Base-by-base conservation (phyloP, 495 filamentous ascomycete genomes). In the Pyronema domesticum region DNA sequence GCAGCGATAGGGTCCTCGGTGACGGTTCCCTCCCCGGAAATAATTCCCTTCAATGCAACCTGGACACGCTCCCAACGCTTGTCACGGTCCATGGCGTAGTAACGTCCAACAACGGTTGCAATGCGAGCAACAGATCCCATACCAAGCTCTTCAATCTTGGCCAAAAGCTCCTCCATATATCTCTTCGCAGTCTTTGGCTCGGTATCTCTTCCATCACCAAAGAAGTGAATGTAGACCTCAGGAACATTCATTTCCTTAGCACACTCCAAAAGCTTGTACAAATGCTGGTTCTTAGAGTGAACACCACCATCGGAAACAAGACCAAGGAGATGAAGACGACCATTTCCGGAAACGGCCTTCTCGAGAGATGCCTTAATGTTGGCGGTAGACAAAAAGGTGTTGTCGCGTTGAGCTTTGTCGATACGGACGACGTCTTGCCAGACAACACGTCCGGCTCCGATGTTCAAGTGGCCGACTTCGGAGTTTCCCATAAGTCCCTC, bases 371-470 rank as follows among this genome's bases (percentile, higher is more conserved):
- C 79, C 65, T 75, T 78, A 60, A 98, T 80, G 58, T 80, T 85
- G 39, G 83, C 75, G 58, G 89, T 81, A 68, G 83, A 77, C 65
- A 76, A 75, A 62, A 98, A 64, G 66, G 93, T 80, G 34, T 77
- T 80, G 64, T 89, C 89, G 79, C 94, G 94, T 70, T 96, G 79
- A 14, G 84, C 84, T 71, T 84, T 82, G 70, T 96, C 91, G 70
- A 98, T 98, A 63, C 91, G 84, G 56, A 98, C 91, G 56, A 93
- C 94, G 73, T 98, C 91, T 70, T 98, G 91, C 91, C 91, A 98
- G 62, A 98, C 91, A 40, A 98, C 93, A 68, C 91, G 77, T 43
- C 91, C 91, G 56, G 91, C 91, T 65, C 91, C 91, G 70, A 98
- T 96, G 74, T 98, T 98, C 70, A 98, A 70, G 70, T 98, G 91